These are phyloP conservation scores for Penicillium daleae DNA, from an alignment of 495 filamentous ascomycete genomes.

Conservation along the genomic window DNA sequence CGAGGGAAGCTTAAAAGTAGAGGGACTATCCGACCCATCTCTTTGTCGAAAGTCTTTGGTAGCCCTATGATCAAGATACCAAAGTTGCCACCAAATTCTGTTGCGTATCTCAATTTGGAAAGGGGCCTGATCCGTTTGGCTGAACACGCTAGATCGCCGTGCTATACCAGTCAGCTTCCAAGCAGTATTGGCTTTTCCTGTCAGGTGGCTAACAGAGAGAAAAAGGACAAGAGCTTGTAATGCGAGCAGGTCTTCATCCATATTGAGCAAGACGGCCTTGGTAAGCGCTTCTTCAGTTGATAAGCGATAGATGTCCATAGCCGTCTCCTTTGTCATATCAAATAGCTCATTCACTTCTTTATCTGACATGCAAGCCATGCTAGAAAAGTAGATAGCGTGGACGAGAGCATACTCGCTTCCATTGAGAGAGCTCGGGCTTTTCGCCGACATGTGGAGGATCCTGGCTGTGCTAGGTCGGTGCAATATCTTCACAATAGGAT, in stretches of 20 bases:
- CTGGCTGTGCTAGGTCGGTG: background rate
- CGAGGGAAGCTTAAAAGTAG: background rate
- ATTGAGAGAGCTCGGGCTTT: background rate
- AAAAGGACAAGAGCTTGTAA: background rate
- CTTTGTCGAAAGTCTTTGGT: background rate
- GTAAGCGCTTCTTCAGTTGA: slow-evolving; percentile 8
- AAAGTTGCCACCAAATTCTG: slow-evolving; percentile 6
- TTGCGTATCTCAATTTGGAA: background rate
- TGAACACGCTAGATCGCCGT: background rate
- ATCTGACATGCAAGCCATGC: background rate
- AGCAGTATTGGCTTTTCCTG: background rate
- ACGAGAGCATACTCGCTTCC: background rate
- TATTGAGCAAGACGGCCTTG: slow-evolving; percentile 3
- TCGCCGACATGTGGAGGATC: background rate
- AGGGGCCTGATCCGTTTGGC: too few species aligned
- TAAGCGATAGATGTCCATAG: background rate
- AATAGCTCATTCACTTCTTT: background rate
- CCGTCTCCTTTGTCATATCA: background rate
- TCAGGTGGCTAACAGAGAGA: background rate
- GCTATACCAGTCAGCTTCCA: slow-evolving; percentile 2
- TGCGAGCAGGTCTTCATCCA: background rate
- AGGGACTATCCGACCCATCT: background rate
- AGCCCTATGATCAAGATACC: background rate
- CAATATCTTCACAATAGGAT: background rate
- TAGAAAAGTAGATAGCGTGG: background rate